Evolutionary conservation across 306 rosid genomes (phyloP), one percentile per base, ranked within the genome.

Genomic region (Inga leiocalycina): DNA sequence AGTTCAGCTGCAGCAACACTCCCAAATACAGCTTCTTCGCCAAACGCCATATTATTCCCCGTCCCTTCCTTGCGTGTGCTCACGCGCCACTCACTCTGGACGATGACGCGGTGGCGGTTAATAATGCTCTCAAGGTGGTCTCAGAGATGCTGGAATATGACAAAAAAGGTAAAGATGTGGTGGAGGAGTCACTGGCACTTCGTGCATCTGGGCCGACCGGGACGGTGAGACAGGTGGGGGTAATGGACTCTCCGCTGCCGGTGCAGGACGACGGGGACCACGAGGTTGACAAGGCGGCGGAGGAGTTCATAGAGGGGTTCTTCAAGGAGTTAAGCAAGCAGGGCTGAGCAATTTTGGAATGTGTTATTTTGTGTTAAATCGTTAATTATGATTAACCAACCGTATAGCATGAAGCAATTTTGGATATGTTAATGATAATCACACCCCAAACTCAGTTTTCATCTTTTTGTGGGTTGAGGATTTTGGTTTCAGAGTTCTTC

Each of bases 1-100:
- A 96, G 82, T 96, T 96, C 94, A 96, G 98, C 88, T 96, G 99
- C 83, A 94, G 94, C 84, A 90, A 88, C 91, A 96, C 93, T 12
- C 98, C 97, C 46, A 70, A 32, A 32, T 77, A 56, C 74, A 57
- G 72, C 85, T 51, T 79, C 62, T 84, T 89, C 80, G 49, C 86
- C 44, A 32, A 32, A 69, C 93, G 90, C 84, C 84, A 87, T 32
- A 32, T 32, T 72, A 5, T 14, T 15, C 85, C 49, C 5, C 51
- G 69, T 14, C 39, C 79, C 80, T 91, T 93, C 81, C 90, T 90
- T 85, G 39, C 78, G 0, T 88, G 95, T 37, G 84, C 92, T 56
- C 93, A 92, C 74, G 84, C 88, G 35, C 94, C 92, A 0, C 52
- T 76, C 19, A 89, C 97, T 0, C 84, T 34, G 0, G 97, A 91